phyloP scores from a whole-genome alignment of 2,329 filamentous ascomycete species.

The Cladophialophora yegresii region DNA sequence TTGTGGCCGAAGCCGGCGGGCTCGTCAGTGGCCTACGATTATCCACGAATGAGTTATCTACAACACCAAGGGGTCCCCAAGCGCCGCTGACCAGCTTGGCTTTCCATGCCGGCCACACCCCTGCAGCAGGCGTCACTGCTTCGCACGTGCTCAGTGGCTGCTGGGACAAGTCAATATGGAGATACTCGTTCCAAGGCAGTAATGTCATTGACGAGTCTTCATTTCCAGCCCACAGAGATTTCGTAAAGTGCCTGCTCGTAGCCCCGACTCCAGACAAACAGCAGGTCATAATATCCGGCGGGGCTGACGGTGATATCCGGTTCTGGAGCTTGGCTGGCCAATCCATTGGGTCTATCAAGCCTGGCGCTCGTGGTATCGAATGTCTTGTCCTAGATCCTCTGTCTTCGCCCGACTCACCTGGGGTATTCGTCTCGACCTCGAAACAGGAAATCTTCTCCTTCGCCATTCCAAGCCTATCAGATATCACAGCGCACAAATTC shows the following conservation, averaged over 20 bases:
- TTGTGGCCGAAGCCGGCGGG: constrained; percentile 85
- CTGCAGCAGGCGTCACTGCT: constrained; percentile 41
- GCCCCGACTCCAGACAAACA: constrained; percentile 59
- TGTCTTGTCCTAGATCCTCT: constrained; percentile 74
- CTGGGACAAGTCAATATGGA: constrained; percentile 93
- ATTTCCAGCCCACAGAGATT: constrained; percentile 58
- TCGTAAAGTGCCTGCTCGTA: constrained; percentile 78
- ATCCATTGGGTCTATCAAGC: constrained; percentile 74
- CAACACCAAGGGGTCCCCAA: constrained; percentile 68
- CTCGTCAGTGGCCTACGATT: constrained; percentile 65
- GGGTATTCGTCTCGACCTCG: constrained; percentile 76
- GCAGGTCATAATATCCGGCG: constrained; percentile 69
- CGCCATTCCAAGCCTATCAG: constrained; percentile 37
- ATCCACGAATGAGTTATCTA: constrained; percentile 31
- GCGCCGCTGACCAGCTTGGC: constrained; percentile 79
- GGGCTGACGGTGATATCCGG: constrained; percentile 76
- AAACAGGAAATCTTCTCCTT: constrained; percentile 76
- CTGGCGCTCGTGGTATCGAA: constrained; percentile 76
- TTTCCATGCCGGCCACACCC: constrained; percentile 51
- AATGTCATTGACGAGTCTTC: constrained; percentile 40
- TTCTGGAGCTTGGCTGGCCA: constrained; percentile 76
- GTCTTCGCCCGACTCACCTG: constrained; percentile 47
- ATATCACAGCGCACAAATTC: constrained; percentile 56
- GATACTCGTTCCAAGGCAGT: constrained; percentile 75
- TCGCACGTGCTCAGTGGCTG: constrained; percentile 76